Evolutionary conservation across 2,329 filamentous ascomycete genomes (phyloP).

Genomic region (Exophiala bonariae): DNA sequence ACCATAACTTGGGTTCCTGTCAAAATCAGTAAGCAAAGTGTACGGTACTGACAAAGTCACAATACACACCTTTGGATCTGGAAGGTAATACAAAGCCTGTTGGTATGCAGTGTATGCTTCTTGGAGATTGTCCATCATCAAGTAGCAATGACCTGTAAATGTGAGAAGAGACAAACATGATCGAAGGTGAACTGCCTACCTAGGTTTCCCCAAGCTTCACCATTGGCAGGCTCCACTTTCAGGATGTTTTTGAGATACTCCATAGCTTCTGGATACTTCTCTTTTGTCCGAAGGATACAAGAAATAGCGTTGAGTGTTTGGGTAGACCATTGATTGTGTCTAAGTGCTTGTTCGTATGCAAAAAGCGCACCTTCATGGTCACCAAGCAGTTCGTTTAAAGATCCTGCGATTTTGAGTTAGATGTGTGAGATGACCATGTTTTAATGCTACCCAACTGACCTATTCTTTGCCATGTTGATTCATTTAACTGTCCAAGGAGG

Average conservation of each 20-base stretch:
- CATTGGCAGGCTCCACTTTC: slow-evolving; percentile 84
- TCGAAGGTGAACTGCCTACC: slow-evolving; percentile 55
- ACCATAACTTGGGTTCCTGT: slow-evolving; percentile 96
- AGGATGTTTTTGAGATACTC: slow-evolving; percentile 90
- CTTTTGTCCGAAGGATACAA: slow-evolving; percentile 83
- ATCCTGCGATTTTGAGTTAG: slow-evolving; percentile 55
- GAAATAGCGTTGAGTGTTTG: slow-evolving; percentile 93
- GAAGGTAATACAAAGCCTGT: slow-evolving; percentile 86
- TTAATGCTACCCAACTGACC: slow-evolving; percentile 58
- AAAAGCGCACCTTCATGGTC: slow-evolving; percentile 85
- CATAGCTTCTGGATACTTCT: slow-evolving; percentile 90
- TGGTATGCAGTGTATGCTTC: slow-evolving; percentile 97
- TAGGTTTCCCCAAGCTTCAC: slow-evolving; percentile 94
- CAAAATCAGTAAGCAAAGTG: slow-evolving; percentile 4
- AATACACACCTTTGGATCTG: slow-evolving; percentile 77
- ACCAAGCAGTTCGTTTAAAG: slow-evolving; percentile 81
- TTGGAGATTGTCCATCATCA: slow-evolving; percentile 98
- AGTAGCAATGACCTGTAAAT: slow-evolving; percentile 80
- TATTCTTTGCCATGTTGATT: slow-evolving; percentile 87
- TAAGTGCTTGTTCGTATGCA: slow-evolving; percentile 86
- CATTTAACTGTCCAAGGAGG: slow-evolving; percentile 76
- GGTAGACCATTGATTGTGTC: slow-evolving; percentile 84
- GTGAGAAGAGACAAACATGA: slow-evolving; percentile 29
- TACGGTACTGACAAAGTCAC: neutral
- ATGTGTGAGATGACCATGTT: slow-evolving; percentile 1